A percentile compares a stretch with the other conserved stretches of the same genome.
Conservation (phyloP, 306 rosid genomes). For the Hippophae gyantsensis region DNA sequence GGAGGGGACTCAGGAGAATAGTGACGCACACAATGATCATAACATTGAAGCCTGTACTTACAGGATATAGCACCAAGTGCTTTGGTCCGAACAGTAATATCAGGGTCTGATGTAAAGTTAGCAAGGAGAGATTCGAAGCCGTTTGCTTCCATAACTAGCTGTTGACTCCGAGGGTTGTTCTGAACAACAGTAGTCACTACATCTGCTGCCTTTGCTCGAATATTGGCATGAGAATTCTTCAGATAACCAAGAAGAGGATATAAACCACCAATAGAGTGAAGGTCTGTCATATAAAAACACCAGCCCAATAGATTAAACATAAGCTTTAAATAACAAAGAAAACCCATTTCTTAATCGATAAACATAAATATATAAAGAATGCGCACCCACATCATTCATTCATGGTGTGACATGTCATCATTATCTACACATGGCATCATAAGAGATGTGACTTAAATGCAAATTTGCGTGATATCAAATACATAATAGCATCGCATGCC, state of each 20-base stretch:
- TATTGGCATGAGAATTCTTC: constrained; percentile 68
- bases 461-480: no score
- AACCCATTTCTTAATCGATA: not conserved
- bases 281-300: constrained; percentile 38
- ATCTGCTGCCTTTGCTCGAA: constrained; percentile 96
- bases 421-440: no score
- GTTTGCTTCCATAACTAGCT: constrained; percentile 84
- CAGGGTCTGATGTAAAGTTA: constrained; percentile 68
- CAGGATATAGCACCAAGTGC: constrained; percentile 93
- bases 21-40: not conserved
- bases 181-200: constrained; percentile 87
- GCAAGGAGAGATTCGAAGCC: constrained; percentile 74
- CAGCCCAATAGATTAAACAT: constrained; percentile 6
- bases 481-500: no score
- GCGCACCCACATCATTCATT: no score
- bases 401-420: no score
- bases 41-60: constrained; percentile 22
- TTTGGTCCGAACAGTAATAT: constrained; percentile 62
- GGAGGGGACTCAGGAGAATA: no score
- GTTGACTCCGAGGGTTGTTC: constrained; percentile 79
- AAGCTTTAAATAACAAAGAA: not conserved
- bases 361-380: not conserved
- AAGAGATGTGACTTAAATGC: no score
- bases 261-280: constrained; percentile 83
- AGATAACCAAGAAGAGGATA: constrained; percentile 74